These are phyloP conservation scores for Cercophora newfieldiana DNA, from an alignment of 495 filamentous ascomycete genomes.

Conservation along the genomic window DNA sequence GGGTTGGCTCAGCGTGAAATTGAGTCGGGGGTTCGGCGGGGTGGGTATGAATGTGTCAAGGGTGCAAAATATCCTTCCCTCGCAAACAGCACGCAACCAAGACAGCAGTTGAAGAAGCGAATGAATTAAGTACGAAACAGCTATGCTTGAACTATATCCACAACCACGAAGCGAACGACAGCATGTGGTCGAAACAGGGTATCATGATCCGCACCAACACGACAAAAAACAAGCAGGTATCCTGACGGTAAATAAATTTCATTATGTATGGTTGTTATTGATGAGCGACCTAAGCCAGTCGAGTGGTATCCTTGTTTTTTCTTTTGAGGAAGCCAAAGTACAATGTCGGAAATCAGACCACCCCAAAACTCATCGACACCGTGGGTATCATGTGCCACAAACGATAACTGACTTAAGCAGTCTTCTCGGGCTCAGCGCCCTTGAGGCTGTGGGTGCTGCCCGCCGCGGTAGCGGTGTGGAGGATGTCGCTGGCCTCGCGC, in stretches of 20 bases:
- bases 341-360: background rate
- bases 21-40: too few species aligned
- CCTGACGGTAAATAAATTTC: background rate
- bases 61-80: too few species aligned
- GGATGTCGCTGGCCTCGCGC: constrained; percentile 60
- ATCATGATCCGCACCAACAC: background rate
- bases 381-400: background rate
- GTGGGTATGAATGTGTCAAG: too few species aligned
- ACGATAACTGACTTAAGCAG: constrained; percentile 14
- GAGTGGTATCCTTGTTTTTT: constrained; percentile 19
- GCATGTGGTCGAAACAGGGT: background rate
- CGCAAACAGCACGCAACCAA: background rate
- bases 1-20: too few species aligned
- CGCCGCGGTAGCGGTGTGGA: constrained; percentile 16
- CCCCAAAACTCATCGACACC: background rate
- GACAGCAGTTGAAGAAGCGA: background rate
- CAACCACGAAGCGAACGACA: background rate
- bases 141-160: background rate
- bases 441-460: constrained; percentile 34
- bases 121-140: background rate
- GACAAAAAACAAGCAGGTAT: background rate
- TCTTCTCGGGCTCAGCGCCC: constrained; percentile 26
- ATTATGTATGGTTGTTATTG: constrained; percentile 10
- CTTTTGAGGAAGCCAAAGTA: constrained; percentile 9
- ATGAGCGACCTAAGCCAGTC: constrained; percentile 12